Base-by-base conservation (phyloP, 768 basidiomycete genomes). In the Phanerochaete carnosa region DNA sequence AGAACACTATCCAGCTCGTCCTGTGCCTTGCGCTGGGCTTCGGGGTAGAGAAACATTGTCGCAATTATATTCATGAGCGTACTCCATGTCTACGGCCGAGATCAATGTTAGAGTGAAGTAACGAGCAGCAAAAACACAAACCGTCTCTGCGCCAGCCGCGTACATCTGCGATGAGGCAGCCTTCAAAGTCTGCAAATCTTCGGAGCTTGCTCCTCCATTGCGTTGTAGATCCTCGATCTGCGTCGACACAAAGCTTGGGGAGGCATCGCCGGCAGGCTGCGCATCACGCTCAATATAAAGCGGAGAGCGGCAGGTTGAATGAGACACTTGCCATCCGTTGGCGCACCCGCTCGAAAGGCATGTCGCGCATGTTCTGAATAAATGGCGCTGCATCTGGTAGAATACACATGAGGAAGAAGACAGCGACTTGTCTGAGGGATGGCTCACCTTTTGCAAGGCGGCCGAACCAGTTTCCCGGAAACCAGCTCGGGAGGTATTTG, bases 391-490 rank as follows among this genome's bases (percentile, higher is more conserved):
- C 9, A 1, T 54, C 56, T 62, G 33, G 28, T 19, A 5, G 26
- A 28, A 9, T n/a, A 12, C 28, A 7, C 19, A 7, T 13, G 33
- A 7, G 13, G n/a, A n/a, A n/a, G n/a, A 35, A 35, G 13, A 35
- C 33, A 6, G 49, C 6, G 30, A 11, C 11, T 12, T 33, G 15
- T n/a, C 19, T 55, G 5, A 2, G 23, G 11, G 33, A 8, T 13
- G 9, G 46, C 47, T 28, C 22, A 62, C 61, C 55, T 54, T 45
- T 13, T 6, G 51, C 45, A 29, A 43, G 53, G 1, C 29, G n/a
- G 7, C 43, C 29, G n/a, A 45, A 54, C 61, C 61, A 62, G 13
- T 57, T 57, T 8, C 61, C 61, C 2, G 61, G 61, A 32, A 62
- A 62, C 61, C 61, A 62, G 9, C 6, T 25, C 26, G 61, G 61